Percentiles rank a stretch among this genome's conserved stretches.
Evolutionary conservation across 2,329 filamentous ascomycete species (phyloP).

Genomic region (Hysterium pulicare): DNA sequence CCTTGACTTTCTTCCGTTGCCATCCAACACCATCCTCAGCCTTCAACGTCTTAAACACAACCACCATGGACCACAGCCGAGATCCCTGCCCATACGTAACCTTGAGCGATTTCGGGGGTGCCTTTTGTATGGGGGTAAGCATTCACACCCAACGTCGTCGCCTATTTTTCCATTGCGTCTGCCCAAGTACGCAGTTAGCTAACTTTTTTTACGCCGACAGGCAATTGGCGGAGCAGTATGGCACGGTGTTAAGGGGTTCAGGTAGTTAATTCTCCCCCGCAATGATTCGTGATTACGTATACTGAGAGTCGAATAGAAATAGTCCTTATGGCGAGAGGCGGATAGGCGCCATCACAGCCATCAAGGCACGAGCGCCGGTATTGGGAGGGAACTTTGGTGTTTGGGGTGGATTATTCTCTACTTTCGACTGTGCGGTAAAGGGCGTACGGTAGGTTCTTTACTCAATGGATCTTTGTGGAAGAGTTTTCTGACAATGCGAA

Average conservation of each 20-base stretch:
- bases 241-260: constrained; percentile 95
- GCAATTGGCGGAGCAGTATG: constrained; percentile 61
- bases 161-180: constrained; percentile 5
- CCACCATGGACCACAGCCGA: constrained; percentile 83
- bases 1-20: not conserved
- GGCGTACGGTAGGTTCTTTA: constrained; percentile 49
- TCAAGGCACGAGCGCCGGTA: constrained; percentile 95
- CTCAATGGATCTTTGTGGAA: not conserved
- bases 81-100: constrained; percentile 97
- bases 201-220: constrained; percentile 11
- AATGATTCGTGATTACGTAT: too few relatives aligned
- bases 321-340: constrained; percentile 79
- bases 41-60: not conserved
- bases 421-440: constrained; percentile 96
- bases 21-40: not conserved
- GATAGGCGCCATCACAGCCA: constrained; percentile 90
- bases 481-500: constrained; percentile 4
- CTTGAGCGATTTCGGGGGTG: constrained; percentile 95
- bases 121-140: constrained; percentile 92
- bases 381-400: constrained; percentile 97
- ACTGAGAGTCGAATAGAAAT: constrained; percentile 22
- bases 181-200: too few relatives aligned
- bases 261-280: constrained; percentile 50
- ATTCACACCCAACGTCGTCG: constrained; percentile 1
- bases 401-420: constrained; percentile 94